Conservation (phyloP, 192 early-diverging fungal species). For the Phycomyces blakesleeanus region DNA sequence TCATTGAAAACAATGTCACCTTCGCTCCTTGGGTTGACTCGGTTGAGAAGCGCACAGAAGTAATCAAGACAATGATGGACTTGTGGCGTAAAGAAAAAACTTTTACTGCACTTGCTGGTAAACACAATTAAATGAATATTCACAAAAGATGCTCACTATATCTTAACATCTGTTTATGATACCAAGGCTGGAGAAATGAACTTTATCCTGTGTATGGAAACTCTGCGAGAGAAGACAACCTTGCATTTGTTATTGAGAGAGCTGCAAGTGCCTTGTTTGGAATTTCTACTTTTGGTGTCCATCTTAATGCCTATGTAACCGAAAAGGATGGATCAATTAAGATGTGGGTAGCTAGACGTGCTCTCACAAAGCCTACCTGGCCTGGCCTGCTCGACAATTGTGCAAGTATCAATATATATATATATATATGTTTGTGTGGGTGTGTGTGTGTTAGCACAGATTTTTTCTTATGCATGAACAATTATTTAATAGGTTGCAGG, state of each 20-base stretch:
- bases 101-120: constrained; percentile 24
- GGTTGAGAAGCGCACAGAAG: constrained; percentile 25
- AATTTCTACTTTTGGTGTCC: constrained; percentile 81
- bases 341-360: constrained; percentile 89
- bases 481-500: constrained; percentile 56
- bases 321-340: constrained; percentile 41
- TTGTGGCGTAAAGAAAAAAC: constrained; percentile 35
- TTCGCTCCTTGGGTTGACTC: constrained; percentile 37
- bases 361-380: constrained; percentile 78
- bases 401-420: constrained; percentile 23
- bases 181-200: constrained; percentile 78
- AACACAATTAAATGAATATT: not conserved
- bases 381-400: constrained; percentile 79
- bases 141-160: not conserved
- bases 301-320: constrained; percentile 77
- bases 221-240: constrained; percentile 16
- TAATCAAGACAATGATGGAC: constrained; percentile 35
- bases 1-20: constrained; percentile 33
- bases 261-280: constrained; percentile 79
- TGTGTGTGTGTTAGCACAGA: not conserved
- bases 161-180: constrained; percentile 3
- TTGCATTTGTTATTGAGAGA: constrained; percentile 73
- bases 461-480: not conserved
- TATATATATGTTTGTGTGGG: not conserved
- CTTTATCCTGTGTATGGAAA: constrained; percentile 76